Base-by-base conservation (phyloP, 164 flowering plant species). In the Aristolochia fimbriata region DNA sequence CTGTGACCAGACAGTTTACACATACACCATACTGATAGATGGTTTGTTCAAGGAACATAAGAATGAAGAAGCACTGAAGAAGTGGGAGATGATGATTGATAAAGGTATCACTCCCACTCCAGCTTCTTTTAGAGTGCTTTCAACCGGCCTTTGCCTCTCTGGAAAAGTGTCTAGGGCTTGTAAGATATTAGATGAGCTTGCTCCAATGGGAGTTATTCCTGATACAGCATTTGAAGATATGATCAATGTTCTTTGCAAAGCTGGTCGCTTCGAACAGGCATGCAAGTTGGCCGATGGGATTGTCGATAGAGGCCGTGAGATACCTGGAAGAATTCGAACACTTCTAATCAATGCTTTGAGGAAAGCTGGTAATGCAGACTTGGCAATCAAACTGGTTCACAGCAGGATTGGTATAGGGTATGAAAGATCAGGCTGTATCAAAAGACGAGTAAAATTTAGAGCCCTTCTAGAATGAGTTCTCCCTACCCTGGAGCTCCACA, bases 211-310 rank as follows among this genome's bases (percentile, higher is more conserved):
- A 20, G 55, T 94, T 51, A 69, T 91, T 47, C 84, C 81, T 3
- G 97, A 85, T 49, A 71, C 80, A 20, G 96, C 97, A 30, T 88
- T 73, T 68, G 96, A 85, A 61, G 95, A 94, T 64, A 94, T 94
- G 99, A 80, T 91, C 53, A 75, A 79, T 68, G 83, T 78, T 20
- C 57, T 94, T 78, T 86, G 96, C 65, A 94, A 82, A 72, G 87
- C 85, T 2, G 96, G 93, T 10, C 83, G 93, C 31, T 17, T 86
- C 24, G 73, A 78, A 68, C 81, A 94, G 74, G 99, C 96, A 53
- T 94, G 99, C 70, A 91, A 85, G 65, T 78, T 94, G 80, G 99
- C 93, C 41, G 99, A 94, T 80, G 95, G 97, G 21, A 66, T 94
- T 71, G 82, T 88, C 58, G 97, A 86, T 60, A 80, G 99, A 63